Evolutionary conservation across 164 flowering plant species (phyloP).

Genomic region (Liriodendron chinense): DNA sequence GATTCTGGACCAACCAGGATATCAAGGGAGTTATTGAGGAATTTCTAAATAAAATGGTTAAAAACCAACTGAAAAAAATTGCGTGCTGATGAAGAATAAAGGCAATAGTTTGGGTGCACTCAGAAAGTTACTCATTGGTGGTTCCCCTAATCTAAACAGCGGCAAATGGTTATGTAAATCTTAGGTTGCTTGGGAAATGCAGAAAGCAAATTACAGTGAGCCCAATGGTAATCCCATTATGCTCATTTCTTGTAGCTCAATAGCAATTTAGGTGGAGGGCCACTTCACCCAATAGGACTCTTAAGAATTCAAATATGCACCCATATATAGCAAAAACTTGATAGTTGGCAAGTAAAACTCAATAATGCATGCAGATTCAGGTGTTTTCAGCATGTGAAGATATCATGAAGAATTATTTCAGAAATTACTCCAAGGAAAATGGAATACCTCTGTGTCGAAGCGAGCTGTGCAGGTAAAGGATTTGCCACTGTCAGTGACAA

Average conservation of each 20-base stretch:
- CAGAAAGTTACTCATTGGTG: too few relatives aligned
- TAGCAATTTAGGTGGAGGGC: neutral
- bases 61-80: too few relatives aligned
- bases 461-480: slow-evolving; percentile 43
- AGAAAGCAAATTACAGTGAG: too few relatives aligned
- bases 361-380: neutral
- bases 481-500: slow-evolving; percentile 35
- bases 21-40: too few relatives aligned
- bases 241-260: neutral
- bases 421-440: neutral
- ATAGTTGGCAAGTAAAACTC: neutral
- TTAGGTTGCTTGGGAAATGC: too few relatives aligned
- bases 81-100: too few relatives aligned
- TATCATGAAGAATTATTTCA: neutral
- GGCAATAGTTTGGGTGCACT: too few relatives aligned
- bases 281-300: neutral
- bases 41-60: too few relatives aligned
- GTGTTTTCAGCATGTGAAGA: neutral
- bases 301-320: neutral
- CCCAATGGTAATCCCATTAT: too few relatives aligned
- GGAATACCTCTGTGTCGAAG: slow-evolving; percentile 40
- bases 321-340: neutral
- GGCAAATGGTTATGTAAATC: too few relatives aligned
- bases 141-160: too few relatives aligned
- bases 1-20: too few relatives aligned